Evolutionary conservation across 805 yeast species (phyloP).

Genomic region (Nakazawaea peltata): DNA sequence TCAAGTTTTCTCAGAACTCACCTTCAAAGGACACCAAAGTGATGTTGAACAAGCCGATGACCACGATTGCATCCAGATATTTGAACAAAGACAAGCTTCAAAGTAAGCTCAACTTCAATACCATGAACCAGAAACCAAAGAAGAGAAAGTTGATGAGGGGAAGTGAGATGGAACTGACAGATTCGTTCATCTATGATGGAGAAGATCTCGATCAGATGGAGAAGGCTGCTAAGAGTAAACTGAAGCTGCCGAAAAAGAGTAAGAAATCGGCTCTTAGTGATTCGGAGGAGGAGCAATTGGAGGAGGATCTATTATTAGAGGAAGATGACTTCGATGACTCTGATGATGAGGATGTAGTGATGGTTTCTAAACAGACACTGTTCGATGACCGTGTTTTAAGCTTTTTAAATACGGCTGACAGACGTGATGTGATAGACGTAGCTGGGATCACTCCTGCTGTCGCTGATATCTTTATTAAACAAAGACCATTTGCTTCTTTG

Average conservation of each 20-base stretch:
- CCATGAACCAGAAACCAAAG: constrained; percentile 14
- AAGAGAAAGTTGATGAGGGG: constrained; percentile 33
- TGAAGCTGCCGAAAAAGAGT: too few species aligned
- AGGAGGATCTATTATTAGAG: constrained; percentile 33
- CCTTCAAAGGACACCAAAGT: constrained; percentile 6
- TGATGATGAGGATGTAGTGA: constrained; percentile 20
- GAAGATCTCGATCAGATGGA: constrained; percentile 18
- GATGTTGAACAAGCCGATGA: constrained; percentile 6
- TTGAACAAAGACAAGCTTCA: constrained; percentile 2
- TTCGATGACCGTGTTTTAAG: constrained; percentile 63
- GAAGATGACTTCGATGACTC: constrained; percentile 44
- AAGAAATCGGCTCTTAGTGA: constrained; percentile 14
- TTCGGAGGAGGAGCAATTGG: constrained; percentile 37
- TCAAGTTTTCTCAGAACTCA: background rate
- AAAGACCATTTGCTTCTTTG: constrained; percentile 63
- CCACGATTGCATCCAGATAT: constrained; percentile 9
- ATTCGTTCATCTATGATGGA: constrained; percentile 2
- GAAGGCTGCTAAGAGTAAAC: constrained; percentile 1
- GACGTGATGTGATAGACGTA: constrained; percentile 72
- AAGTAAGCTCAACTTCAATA: background rate
- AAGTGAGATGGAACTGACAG: background rate
- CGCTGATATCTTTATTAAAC: constrained; percentile 55
- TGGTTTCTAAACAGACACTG: constrained; percentile 13
- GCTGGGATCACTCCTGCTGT: constrained; percentile 59
- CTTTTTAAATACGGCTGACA: constrained; percentile 72